A percentile compares a stretch with the other conserved stretches of the same genome.
phyloP scores from a whole-genome alignment of 176 grass and related monocot species.

The Chloris gayana region DNA sequence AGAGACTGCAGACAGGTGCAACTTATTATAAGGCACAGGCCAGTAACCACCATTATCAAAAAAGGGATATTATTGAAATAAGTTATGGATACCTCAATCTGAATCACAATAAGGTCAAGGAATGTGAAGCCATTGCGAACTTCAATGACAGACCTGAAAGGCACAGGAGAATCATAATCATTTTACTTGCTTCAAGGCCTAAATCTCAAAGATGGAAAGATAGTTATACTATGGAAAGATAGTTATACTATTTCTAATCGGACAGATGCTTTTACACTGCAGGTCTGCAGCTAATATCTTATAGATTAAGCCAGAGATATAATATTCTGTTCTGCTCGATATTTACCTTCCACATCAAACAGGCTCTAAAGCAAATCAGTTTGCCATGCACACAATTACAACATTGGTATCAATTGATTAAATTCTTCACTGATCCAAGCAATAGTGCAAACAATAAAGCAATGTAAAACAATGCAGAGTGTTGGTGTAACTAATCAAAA shows the following conservation, averaged over 20 bases:
- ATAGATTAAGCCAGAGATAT: background rate
- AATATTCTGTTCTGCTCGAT: background rate
- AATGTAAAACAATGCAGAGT: too few relatives aligned
- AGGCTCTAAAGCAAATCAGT: background rate
- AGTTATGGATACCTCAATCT: constrained; percentile 82
- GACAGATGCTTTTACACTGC: background rate
- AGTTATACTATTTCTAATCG: background rate
- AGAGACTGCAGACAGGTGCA: constrained; percentile 68
- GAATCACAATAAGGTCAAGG: constrained; percentile 98
- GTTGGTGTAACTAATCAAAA: too few relatives aligned
- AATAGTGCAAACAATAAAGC: too few relatives aligned
- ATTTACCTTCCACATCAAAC: background rate
- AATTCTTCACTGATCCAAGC: too few relatives aligned
- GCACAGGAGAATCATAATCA: background rate
- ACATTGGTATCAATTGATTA: background rate
- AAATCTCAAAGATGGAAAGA: background rate
- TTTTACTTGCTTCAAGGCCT: constrained; percentile 7
- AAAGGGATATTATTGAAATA: constrained; percentile 18
- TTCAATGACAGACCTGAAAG: constrained; percentile 90
- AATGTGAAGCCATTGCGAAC: constrained; percentile 99
- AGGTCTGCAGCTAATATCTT: background rate
- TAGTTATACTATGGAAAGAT: background rate
- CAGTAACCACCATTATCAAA: constrained; percentile 5
- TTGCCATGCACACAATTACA: background rate
- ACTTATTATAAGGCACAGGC: constrained; percentile 40